A percentile compares a stretch with the other conserved stretches of the same genome.
Evolutionary conservation across 176 grass and related monocot genomes (phyloP).

Genomic region (Bolboschoenus planiculmis): DNA sequence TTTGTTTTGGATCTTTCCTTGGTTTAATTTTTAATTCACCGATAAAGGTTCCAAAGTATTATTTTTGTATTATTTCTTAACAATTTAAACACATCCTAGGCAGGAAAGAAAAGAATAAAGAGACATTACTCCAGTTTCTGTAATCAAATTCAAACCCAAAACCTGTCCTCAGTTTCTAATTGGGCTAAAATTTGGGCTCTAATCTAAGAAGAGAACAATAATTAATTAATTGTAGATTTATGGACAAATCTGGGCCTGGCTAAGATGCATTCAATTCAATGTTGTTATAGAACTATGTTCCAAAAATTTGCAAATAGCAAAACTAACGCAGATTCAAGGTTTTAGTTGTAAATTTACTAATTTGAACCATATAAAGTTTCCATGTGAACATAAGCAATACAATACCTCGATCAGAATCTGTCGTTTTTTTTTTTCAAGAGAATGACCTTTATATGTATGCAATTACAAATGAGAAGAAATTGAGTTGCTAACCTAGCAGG

Average conservation of each 20-base stretch:
- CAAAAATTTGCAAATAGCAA: no score
- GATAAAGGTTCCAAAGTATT: no score
- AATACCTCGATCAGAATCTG: not conserved
- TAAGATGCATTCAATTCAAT: no score
- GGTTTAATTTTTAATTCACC: no score
- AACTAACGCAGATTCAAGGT: no score
- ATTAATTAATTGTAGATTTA: not conserved
- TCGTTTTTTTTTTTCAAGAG: not conserved
- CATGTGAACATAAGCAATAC: not conserved
- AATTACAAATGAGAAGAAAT: not conserved
- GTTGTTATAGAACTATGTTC: no score
- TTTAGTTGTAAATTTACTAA: not conserved
- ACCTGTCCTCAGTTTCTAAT: not conserved
- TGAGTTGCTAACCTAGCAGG: not conserved
- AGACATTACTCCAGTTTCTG: not conserved
- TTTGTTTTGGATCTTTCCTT: no score
- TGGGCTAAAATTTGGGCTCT: not conserved
- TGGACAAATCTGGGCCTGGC: not conserved
- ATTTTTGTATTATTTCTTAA: not conserved
- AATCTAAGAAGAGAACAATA: not conserved
- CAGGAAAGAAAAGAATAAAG: no score
- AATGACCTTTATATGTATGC: not conserved
- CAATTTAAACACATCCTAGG: no score
- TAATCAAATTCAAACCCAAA: not conserved
- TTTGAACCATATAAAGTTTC: not conserved